Conservation (phyloP, 306 rosid genomes). For the Begonia masoniana region DNA sequence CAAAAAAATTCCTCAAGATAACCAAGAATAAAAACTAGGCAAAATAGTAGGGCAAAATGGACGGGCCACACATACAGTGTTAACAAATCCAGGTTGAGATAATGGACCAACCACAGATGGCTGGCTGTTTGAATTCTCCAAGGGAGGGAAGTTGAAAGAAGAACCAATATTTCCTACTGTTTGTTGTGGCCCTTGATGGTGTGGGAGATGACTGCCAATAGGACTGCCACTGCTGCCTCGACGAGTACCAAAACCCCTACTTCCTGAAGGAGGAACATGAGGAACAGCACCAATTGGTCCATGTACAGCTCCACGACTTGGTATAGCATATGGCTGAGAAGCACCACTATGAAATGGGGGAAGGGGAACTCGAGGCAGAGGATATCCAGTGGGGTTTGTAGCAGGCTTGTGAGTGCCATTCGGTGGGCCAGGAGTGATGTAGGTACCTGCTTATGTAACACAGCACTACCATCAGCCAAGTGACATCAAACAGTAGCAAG, state of each 20-base stretch:
- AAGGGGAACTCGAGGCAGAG: slow-evolving; percentile 79
- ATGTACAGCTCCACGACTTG: slow-evolving; percentile 92
- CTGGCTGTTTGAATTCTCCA: slow-evolving; percentile 94
- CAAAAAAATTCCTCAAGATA: too few relatives aligned
- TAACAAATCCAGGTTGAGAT: slow-evolving; percentile 94
- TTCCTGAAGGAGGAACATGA: slow-evolving; percentile 91
- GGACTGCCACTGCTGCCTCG: slow-evolving; percentile 75
- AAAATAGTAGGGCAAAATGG: slow-evolving; percentile 10
- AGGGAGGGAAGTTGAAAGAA: slow-evolving; percentile 56
- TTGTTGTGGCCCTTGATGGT: slow-evolving; percentile 81
- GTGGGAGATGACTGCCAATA: slow-evolving; percentile 81
- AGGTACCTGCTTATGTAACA: slow-evolving; percentile 48
- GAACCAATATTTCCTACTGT: slow-evolving; percentile 73
- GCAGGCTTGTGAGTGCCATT: slow-evolving; percentile 93
- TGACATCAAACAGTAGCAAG: slow-evolving; percentile 1
- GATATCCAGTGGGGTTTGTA: slow-evolving; percentile 76
- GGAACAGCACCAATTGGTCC: slow-evolving; percentile 99
- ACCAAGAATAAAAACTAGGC: slow-evolving; percentile 12
- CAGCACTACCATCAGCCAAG: not conserved
- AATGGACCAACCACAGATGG: slow-evolving; percentile 92
- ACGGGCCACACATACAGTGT: slow-evolving; percentile 39
- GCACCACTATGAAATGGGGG: slow-evolving; percentile 80
- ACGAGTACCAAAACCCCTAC: slow-evolving; percentile 89
- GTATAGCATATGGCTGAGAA: slow-evolving; percentile 97
- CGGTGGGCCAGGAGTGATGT: slow-evolving; percentile 73